Conservation (phyloP, 2,329 filamentous ascomycete species). For the Xylaria sp. region DNA sequence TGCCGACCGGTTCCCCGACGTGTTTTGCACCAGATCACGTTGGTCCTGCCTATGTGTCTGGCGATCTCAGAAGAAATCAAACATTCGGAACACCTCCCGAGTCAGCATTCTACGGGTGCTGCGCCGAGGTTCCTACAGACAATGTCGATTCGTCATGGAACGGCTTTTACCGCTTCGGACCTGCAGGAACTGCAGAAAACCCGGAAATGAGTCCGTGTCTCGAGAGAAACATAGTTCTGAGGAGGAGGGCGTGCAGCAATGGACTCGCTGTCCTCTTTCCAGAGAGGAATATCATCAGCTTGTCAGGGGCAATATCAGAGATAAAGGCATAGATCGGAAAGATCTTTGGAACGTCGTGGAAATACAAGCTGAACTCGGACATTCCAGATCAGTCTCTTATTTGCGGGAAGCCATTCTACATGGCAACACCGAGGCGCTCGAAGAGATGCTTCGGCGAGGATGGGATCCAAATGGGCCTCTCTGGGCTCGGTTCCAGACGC, state of each 20-base stretch:
- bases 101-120: background rate
- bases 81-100: background rate
- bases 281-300: constrained; percentile 11
- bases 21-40: background rate
- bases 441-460: constrained; percentile 16
- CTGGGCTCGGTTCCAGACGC: constrained; percentile 4
- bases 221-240: background rate
- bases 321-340: background rate
- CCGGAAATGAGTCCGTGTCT: background rate
- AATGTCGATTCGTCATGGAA: constrained; percentile 11
- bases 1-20: background rate
- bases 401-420: background rate
- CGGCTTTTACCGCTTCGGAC: constrained; percentile 8
- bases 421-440: constrained; percentile 6
- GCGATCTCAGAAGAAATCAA: background rate
- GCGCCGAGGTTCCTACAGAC: constrained; percentile 1
- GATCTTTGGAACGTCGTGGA: constrained; percentile 12
- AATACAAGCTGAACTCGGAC: constrained; percentile 10
- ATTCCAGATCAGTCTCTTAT: constrained; percentile 1
- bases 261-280: constrained; percentile 12
- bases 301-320: constrained; percentile 9
- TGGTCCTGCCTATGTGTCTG: background rate
- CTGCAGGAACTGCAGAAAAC: background rate
- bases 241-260: constrained; percentile 2
- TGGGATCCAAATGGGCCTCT: constrained; percentile 15